A percentile compares a stretch with the other conserved stretches of the same genome.
Evolutionary conservation across 2,329 filamentous ascomycete species (phyloP).

Genomic region (Trichoderma harzianum): DNA sequence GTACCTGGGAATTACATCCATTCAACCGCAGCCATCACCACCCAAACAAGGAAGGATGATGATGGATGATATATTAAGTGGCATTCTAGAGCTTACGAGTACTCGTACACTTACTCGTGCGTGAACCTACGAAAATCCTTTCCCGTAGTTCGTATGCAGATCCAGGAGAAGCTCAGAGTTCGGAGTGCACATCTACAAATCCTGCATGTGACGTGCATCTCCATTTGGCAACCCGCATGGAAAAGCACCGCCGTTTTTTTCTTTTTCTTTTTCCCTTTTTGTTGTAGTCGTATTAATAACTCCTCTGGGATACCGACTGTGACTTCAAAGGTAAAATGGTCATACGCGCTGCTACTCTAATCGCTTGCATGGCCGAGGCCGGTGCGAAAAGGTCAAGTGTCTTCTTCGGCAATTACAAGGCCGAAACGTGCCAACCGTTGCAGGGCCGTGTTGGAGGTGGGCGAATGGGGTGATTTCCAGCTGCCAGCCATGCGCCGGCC

Average conservation of each 20-base stretch:
- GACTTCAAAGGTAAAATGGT: background rate
- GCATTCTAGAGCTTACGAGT: background rate
- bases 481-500: background rate
- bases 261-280: no score
- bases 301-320: background rate
- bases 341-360: background rate
- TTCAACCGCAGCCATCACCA: background rate
- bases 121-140: background rate
- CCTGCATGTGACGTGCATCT: background rate
- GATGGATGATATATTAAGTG: background rate
- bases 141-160: background rate
- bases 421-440: background rate
- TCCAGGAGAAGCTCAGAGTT: background rate
- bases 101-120: background rate
- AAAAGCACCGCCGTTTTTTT: background rate
- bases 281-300: background rate
- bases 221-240: background rate
- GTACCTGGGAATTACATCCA: background rate
- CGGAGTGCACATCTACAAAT: background rate
- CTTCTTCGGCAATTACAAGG: conserved; percentile 1
- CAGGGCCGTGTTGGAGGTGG: background rate
- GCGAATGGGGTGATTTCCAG: conserved; percentile 24
- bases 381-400: background rate
- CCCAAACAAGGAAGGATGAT: background rate
- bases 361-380: background rate